Conservation (phyloP, 352 stramenopile species). For the Globisporangium splendens region DNA sequence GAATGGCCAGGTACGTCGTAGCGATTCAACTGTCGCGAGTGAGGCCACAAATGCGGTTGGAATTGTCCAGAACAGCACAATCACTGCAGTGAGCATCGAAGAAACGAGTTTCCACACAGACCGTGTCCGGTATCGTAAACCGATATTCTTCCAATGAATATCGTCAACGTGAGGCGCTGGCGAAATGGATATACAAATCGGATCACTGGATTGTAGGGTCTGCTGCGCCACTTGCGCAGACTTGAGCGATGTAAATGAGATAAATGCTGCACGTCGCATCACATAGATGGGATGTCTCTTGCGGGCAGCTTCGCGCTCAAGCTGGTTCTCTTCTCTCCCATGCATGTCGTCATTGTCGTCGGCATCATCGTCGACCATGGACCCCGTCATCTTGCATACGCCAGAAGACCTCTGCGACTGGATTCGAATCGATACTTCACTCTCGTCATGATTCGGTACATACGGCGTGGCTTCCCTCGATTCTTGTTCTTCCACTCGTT, state of each 20-base stretch:
- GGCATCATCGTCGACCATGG: slow-evolving; percentile 28
- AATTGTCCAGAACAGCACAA: slow-evolving; percentile 85
- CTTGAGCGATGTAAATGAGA: slow-evolving; percentile 75
- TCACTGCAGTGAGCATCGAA: slow-evolving; percentile 41
- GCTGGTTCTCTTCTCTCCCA: slow-evolving; percentile 43
- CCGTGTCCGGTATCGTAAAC: slow-evolving; percentile 45
- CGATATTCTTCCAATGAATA: slow-evolving; percentile 79
- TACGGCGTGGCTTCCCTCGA: slow-evolving; percentile 14
- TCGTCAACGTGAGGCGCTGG: slow-evolving; percentile 58
- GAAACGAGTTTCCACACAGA: slow-evolving; percentile 49
- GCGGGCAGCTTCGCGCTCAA: slow-evolving; percentile 40
- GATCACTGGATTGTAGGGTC: slow-evolving; percentile 55
- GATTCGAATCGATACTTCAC: slow-evolving; percentile 7
- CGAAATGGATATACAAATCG: slow-evolving; percentile 44
- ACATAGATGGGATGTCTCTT: slow-evolving; percentile 52
- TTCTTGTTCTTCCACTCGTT: slow-evolving; percentile 32
- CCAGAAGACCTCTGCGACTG: no score
- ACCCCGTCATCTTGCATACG: not conserved
- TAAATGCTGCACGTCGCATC: slow-evolving; percentile 67
- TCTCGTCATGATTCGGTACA: slow-evolving; percentile 1
- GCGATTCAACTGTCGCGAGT: slow-evolving; percentile 61
- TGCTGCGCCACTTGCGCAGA: slow-evolving; percentile 72
- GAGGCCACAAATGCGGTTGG: slow-evolving; percentile 76
- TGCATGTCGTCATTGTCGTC: slow-evolving; percentile 15
- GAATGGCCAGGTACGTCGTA: slow-evolving; percentile 57